Conservation (phyloP, 1,284 basidiomycete species). For the Trametes hirsuta region DNA sequence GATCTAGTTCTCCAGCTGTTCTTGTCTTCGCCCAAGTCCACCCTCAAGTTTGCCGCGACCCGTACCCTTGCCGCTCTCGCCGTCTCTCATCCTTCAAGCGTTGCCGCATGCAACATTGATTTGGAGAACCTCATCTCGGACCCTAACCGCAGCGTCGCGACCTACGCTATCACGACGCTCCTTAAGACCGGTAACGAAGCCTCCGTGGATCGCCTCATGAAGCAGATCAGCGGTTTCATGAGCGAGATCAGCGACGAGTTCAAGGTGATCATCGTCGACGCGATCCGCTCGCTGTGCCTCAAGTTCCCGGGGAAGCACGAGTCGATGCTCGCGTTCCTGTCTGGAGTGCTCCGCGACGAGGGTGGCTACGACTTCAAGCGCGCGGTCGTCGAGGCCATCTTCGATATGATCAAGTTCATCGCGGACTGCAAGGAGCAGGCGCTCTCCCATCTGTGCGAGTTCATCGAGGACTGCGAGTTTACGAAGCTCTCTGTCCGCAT, state of each 20-base stretch:
- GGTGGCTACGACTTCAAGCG: conserved; percentile 99
- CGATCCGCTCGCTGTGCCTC: conserved; percentile 96
- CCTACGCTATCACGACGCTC: conserved; percentile 97
- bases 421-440: conserved; percentile 95
- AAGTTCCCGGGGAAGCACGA: conserved; percentile 98
- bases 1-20: conserved; percentile 85
- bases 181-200: conserved; percentile 99
- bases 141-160: conserved; percentile 94
- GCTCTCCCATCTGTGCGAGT: conserved; percentile 98
- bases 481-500: conserved; percentile 98
- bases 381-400: conserved; percentile 98
- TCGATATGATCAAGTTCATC: conserved; percentile 99
- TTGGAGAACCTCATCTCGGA: conserved; percentile 98
- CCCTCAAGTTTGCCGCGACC: conserved; percentile 97
- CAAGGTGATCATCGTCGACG: conserved; percentile 99
- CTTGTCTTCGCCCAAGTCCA: conserved; percentile 90
- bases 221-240: conserved; percentile 99
- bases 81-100: conserved; percentile 81
- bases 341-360: conserved; percentile 93
- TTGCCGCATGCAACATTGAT: conserved; percentile 95
- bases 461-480: conserved; percentile 99
- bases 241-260: conserved; percentile 99
- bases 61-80: conserved; percentile 92
- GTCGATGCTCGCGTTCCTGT: conserved; percentile 93
- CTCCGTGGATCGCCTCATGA: conserved; percentile 98